A percentile compares a stretch with the other conserved stretches of the same genome.
phyloP scores from a whole-genome alignment of 345 rosid genomes.

The Balakata baccata region DNA sequence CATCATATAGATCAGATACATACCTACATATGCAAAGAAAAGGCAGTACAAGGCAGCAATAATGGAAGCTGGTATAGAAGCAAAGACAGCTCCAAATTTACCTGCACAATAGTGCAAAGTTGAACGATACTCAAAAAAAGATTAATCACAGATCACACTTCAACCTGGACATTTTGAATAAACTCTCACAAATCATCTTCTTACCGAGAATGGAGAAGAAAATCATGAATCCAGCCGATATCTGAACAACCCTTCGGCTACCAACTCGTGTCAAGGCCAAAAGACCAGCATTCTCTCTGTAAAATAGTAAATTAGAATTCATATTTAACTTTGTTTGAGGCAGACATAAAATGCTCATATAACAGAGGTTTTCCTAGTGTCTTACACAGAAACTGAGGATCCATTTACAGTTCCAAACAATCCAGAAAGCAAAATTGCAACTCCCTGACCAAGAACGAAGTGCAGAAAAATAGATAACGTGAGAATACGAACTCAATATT shows the following conservation, averaged over 20 bases:
- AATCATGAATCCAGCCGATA: not conserved
- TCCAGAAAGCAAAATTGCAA: conserved; percentile 86
- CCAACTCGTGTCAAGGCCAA: no score
- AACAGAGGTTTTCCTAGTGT: conserved; percentile 10
- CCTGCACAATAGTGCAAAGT: not conserved
- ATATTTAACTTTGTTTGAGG: not conserved
- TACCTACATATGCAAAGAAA: no score
- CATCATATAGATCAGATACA: not conserved
- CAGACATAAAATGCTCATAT: conserved; percentile 6
- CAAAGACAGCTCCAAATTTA: not conserved
- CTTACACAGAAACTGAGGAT: conserved; percentile 94
- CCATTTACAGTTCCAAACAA: conserved; percentile 91
- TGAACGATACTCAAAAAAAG: no score
- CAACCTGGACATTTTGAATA: not conserved
- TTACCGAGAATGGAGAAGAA: no score
- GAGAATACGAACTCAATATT: not conserved
- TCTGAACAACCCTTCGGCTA: no score
- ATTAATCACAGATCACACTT: not conserved
- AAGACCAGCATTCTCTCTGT: no score
- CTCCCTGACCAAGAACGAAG: conserved; percentile 49
- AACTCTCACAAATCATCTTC: no score
- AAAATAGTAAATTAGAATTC: conserved; percentile 18
- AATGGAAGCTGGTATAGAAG: no score
- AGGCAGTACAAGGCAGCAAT: no score
- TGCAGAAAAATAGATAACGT: conserved; percentile 23